Conservation (phyloP, 495 filamentous ascomycete genomes). For the Aspergillus egyptiacus region DNA sequence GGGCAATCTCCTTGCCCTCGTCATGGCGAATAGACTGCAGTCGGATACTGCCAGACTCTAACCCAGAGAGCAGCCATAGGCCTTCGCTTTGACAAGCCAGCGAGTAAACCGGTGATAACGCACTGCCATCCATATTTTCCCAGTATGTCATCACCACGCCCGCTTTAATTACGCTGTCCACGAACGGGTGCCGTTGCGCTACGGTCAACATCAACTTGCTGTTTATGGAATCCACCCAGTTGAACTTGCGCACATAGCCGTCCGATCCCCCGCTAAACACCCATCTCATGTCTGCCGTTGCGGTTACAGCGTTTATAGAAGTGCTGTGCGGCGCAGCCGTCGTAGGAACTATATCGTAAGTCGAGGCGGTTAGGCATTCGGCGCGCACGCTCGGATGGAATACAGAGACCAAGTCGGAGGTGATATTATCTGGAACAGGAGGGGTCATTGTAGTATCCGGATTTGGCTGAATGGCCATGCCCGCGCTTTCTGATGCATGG, state of each 20-base stretch:
- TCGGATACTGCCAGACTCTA: slow-evolving; percentile 89
- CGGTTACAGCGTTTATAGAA: slow-evolving; percentile 86
- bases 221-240: slow-evolving; percentile 92
- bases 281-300: slow-evolving; percentile 93
- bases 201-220: slow-evolving; percentile 91
- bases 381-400: slow-evolving; percentile 64
- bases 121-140: slow-evolving; percentile 68
- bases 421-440: slow-evolving; percentile 28
- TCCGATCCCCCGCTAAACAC: slow-evolving; percentile 91
- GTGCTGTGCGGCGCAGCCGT: slow-evolving; percentile 94
- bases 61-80: slow-evolving; percentile 82
- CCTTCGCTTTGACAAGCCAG: slow-evolving; percentile 84
- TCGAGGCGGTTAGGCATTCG: slow-evolving; percentile 73
- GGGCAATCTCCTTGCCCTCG: slow-evolving; percentile 81
- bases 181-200: slow-evolving; percentile 92
- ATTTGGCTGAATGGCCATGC: slow-evolving; percentile 36
- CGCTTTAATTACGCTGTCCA: slow-evolving; percentile 93
- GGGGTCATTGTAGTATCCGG: slow-evolving; percentile 33
- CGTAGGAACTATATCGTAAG: slow-evolving; percentile 94
- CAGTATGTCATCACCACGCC: slow-evolving; percentile 92
- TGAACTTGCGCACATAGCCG: slow-evolving; percentile 91
- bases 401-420: slow-evolving; percentile 29
- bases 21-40: slow-evolving; percentile 92
- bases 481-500: slow-evolving; percentile 40
- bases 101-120: slow-evolving; percentile 83